Base-by-base conservation (phyloP, 805 yeast species). In the Myxozyma vanderwaltii region DNA sequence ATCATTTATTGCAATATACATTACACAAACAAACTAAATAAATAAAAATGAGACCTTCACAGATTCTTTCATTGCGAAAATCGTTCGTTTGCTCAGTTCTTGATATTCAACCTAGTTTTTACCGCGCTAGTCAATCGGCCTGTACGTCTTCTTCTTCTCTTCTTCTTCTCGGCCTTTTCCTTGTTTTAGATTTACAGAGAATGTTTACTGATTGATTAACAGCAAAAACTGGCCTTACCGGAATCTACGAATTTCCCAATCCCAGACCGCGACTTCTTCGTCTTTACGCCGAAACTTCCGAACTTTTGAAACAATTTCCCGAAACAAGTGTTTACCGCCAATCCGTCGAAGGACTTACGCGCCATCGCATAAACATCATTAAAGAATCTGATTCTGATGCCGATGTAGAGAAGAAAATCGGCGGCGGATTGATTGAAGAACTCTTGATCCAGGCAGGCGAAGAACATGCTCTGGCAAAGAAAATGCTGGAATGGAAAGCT, bases 361-460 rank as follows among this genome's bases (percentile, higher is more conserved):
- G 80, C 67, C 79, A 86, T 70, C 82, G 96, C 71, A 78, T 86
- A 71, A 76, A 77, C 45, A 77, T 87, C 51, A 95, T 88, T 21
- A 84, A 87, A 70, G 69, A 74, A 46, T 81, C 81, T 61, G 89
- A 84, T 64, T 81, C 83, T 54, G 74, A 80, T 43, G 86, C 81
- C 68, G 81, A 78, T 63, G 87, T 89, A 66, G 96, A 89, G 76
- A 75, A 78, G 63, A 75, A 83, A 71, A 86, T 89, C 64, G 95
- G 95, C 19, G 84, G 86, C 63, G 96, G 96, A 1, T 81, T 89
- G 68, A 85, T 89, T 63, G 96, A 89, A 75, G 96, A 89, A 77
- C 76, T 89, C 59, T 70, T 89, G 56, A 79, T 88, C 60, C 96
- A 89, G 77, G 96, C 96, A 15, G 81, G 85, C 67, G 94, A 88